Conservation (phyloP, 257 asterid species). For the Cynanchum wilfordii region DNA sequence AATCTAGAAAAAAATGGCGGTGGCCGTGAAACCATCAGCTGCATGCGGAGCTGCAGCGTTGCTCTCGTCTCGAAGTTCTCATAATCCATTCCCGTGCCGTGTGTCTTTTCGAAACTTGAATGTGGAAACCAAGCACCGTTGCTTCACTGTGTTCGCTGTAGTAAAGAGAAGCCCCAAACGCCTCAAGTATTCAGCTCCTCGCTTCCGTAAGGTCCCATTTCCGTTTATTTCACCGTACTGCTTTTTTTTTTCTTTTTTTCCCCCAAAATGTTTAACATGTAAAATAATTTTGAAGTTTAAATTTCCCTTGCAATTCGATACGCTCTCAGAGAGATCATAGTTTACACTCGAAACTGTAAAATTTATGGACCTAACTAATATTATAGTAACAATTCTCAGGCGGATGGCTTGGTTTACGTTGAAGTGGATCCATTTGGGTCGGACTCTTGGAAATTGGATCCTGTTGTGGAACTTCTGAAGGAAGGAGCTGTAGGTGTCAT, state of each 20-base stretch:
- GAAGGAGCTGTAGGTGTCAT: slow-evolving; percentile 95
- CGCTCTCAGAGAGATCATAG: neutral
- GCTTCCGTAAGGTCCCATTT: slow-evolving; percentile 53
- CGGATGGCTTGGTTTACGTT: slow-evolving; percentile 51
- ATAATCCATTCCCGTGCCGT: slow-evolving; percentile 25
- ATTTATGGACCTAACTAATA: neutral
- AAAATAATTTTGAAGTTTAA: neutral
- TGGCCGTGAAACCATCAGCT: slow-evolving; percentile 32
- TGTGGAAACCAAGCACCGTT: slow-evolving; percentile 25
- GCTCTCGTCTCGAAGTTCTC: slow-evolving; percentile 36
- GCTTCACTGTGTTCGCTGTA: slow-evolving; percentile 41
- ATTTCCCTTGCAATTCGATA: neutral
- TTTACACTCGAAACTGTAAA: neutral
- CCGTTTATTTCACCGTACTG: neutral
- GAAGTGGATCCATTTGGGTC: slow-evolving; percentile 76
- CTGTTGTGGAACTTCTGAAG: slow-evolving; percentile 66
- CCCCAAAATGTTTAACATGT: too few relatives aligned
- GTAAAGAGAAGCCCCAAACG: slow-evolving; percentile 87
- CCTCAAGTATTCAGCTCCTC: slow-evolving; percentile 79
- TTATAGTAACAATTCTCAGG: slow-evolving; percentile 30
- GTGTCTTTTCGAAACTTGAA: slow-evolving; percentile 15
- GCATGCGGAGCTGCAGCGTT: slow-evolving; percentile 24
- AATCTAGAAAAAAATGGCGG: slow-evolving; percentile 36
- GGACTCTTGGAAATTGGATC: slow-evolving; percentile 86
- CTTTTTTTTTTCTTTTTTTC: too few relatives aligned